A percentile compares a stretch with the other conserved stretches of the same genome.
phyloP scores from a whole-genome alignment of 2,329 filamentous ascomycete species.

The Xylaria sp. region DNA sequence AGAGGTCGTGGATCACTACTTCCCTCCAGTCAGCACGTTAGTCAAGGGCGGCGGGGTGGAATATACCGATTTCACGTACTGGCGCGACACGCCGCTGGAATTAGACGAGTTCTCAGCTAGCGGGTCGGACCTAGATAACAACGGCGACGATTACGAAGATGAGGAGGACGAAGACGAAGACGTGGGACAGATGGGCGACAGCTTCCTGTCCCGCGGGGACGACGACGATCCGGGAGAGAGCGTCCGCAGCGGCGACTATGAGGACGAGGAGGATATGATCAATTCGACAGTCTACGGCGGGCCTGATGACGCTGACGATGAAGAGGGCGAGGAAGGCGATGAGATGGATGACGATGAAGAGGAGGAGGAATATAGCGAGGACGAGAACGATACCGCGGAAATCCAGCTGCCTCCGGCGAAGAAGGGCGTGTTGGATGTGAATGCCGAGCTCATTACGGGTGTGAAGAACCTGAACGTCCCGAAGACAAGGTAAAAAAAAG shows the following conservation, averaged over 20 bases:
- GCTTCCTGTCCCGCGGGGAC: slow-evolving; percentile 55
- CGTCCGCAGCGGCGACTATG: slow-evolving; percentile 56
- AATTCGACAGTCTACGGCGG: slow-evolving; percentile 54
- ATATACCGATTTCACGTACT: slow-evolving; percentile 97
- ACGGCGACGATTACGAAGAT: slow-evolving; percentile 57
- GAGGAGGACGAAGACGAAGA: slow-evolving; percentile 57
- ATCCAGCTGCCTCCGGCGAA: slow-evolving; percentile 33
- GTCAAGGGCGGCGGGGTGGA: slow-evolving; percentile 91
- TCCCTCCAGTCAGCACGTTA: slow-evolving; percentile 87
- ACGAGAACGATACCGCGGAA: slow-evolving; percentile 41
- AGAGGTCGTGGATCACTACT: slow-evolving; percentile 98
- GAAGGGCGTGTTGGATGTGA: slow-evolving; percentile 56
- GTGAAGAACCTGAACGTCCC: slow-evolving; percentile 64
- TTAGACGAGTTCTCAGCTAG: slow-evolving; percentile 89
- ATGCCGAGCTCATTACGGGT: slow-evolving; percentile 69
- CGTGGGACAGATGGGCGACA: slow-evolving; percentile 57
- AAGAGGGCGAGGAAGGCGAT: slow-evolving; percentile 47
- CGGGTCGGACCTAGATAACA: slow-evolving; percentile 59
- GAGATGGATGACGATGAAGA: slow-evolving; percentile 42
- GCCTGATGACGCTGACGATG: slow-evolving; percentile 52
- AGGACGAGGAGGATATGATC: slow-evolving; percentile 56
- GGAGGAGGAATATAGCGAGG: slow-evolving; percentile 53
- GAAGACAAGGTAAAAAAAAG: slow-evolving; percentile 46
- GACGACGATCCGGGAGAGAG: slow-evolving; percentile 55
- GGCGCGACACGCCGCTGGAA: slow-evolving; percentile 86